Evolutionary conservation across 2,329 filamentous ascomycete genomes (phyloP).

Genomic region (Aspergillus sp.): DNA sequence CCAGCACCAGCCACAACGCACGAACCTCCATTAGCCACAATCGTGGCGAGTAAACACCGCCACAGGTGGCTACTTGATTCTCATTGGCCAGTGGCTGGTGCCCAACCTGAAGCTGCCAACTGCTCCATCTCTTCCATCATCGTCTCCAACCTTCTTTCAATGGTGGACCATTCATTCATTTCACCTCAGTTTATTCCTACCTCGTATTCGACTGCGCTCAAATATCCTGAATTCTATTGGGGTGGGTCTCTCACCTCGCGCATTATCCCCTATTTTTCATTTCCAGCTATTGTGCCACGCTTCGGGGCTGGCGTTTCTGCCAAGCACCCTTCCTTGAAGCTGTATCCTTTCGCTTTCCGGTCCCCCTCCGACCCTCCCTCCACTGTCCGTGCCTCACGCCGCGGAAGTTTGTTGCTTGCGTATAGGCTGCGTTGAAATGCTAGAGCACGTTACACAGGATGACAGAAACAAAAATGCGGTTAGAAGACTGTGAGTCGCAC

Average conservation of each 20-base stretch:
- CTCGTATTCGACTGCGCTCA: constrained; percentile 2
- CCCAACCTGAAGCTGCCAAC: not conserved
- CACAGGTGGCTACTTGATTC: not conserved
- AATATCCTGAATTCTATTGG: not conserved
- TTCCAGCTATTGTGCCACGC: constrained; percentile 12
- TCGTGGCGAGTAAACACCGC: not conserved
- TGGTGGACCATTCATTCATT: not conserved
- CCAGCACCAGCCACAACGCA: not conserved
- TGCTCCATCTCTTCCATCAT: not conserved
- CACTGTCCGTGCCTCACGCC: constrained; percentile 19
- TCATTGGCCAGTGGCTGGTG: not conserved
- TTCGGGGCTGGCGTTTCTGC: constrained; percentile 24
- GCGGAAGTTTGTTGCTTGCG: constrained; percentile 20
- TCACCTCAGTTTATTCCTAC: not conserved
- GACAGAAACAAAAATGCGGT: constrained; percentile 74
- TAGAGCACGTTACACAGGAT: constrained; percentile 60
- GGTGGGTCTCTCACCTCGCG: not conserved
- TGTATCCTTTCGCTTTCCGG: constrained; percentile 18
- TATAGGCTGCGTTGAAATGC: constrained; percentile 54
- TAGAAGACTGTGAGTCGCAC: constrained; percentile 74
- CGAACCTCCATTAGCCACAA: not conserved
- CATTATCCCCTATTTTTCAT: not conserved
- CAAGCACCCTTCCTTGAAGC: constrained; percentile 27
- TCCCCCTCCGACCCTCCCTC: constrained; percentile 15
- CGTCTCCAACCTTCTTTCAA: not conserved